These are phyloP conservation scores for Pseudogymnoascus sp. DNA, from an alignment of 2,329 filamentous ascomycete genomes.

Conservation along the genomic window DNA sequence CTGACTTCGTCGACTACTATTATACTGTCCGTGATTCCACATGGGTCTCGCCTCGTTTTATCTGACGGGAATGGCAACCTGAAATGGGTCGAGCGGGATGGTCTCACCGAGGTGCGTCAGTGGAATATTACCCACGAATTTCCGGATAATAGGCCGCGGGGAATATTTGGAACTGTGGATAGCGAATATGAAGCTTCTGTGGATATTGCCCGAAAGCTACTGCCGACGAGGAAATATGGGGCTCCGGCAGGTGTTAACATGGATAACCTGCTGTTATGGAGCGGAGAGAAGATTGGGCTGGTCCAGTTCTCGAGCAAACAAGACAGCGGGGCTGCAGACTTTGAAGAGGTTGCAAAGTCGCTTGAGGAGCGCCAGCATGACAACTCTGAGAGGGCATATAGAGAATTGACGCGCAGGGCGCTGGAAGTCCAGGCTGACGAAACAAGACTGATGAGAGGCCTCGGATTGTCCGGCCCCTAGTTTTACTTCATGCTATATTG, in stretches of 20 bases:
- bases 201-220: conserved; percentile 73
- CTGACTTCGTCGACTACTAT: conserved; percentile 76
- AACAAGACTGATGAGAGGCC: conserved; percentile 61
- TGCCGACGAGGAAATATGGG: conserved; percentile 39
- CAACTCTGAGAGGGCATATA: conserved; percentile 52
- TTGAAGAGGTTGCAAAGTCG: conserved; percentile 34
- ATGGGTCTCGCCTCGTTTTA: conserved; percentile 74
- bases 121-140: conserved; percentile 50
- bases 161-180: conserved; percentile 42
- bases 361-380: conserved; percentile 44
- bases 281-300: conserved; percentile 73
- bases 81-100: conserved; percentile 88
- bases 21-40: conserved; percentile 69
- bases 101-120: conserved; percentile 50
- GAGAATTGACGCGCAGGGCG: conserved; percentile 64
- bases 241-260: conserved; percentile 36
- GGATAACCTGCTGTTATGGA: conserved; percentile 78
- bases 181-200: conserved; percentile 37
- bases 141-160: conserved; percentile 33
- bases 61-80: conserved; percentile 77
- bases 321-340: conserved; percentile 42
- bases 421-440: conserved; percentile 73
- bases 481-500: not conserved
- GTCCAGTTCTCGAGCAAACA: conserved; percentile 51
- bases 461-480: conserved; percentile 39